phyloP scores from a whole-genome alignment of 345 rosid species.

The Eucalyptus pauciflora region DNA sequence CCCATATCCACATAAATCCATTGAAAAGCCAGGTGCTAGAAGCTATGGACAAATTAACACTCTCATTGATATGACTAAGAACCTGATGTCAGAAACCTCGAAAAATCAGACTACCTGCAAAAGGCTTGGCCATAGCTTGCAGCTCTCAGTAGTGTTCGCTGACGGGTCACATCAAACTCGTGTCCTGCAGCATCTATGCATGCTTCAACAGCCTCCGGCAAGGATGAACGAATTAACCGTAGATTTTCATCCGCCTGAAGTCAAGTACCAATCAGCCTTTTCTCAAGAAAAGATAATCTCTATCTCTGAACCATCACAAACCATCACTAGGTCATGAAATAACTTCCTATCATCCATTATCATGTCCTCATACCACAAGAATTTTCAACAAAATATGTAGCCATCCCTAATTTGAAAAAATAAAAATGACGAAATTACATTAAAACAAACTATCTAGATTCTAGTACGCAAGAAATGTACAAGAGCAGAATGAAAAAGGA shows the following conservation, averaged over 20 bases:
- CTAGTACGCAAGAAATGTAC: background rate
- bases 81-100: background rate
- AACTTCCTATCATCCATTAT: background rate
- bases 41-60: background rate
- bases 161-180: slow-evolving; percentile 81
- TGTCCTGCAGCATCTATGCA: slow-evolving; percentile 95
- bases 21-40: background rate
- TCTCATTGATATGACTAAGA: background rate
- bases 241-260: slow-evolving; percentile 95
- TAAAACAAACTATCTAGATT: background rate
- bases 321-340: background rate
- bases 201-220: slow-evolving; percentile 93
- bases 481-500: background rate
- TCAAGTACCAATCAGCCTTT: background rate
- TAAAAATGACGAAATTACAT: background rate
- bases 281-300: background rate
- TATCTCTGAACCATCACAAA: background rate
- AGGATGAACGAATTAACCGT: slow-evolving; percentile 74
- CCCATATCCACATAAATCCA: background rate
- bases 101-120: slow-evolving; percentile 50
- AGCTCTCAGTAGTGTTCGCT: slow-evolving; percentile 76
- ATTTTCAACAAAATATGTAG: background rate
- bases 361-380: background rate
- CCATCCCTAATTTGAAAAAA: background rate
- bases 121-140: slow-evolving; percentile 99